A percentile compares a stretch with the other conserved stretches of the same genome.
These are phyloP conservation scores for Cladosporium cucumerinum DNA, from an alignment of 2,329 filamentous ascomycete genomes.

Conservation along the genomic window DNA sequence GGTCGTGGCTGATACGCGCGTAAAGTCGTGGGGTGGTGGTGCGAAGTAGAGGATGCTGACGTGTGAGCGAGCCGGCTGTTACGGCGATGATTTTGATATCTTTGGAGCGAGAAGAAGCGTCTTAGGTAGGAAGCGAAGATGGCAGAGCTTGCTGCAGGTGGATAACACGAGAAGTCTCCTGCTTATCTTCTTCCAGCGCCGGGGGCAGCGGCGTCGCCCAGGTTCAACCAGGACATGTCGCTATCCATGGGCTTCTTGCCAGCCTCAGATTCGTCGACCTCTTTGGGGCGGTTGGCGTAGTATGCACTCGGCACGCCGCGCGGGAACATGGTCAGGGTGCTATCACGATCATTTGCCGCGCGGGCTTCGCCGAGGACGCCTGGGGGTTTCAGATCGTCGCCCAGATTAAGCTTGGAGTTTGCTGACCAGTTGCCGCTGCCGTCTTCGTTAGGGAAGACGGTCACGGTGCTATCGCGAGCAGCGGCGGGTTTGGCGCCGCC, in stretches of 20 bases:
- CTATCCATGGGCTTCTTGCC: constrained; percentile 47
- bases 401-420: not conserved
- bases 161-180: not conserved
- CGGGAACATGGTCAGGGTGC: constrained; percentile 38
- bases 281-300: constrained; percentile 27
- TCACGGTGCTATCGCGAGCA: constrained; percentile 57
- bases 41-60: not conserved
- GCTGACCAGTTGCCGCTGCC: constrained; percentile 10
- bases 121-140: not conserved
- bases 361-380: constrained; percentile 4
- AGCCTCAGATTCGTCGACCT: constrained; percentile 40
- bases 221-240: constrained; percentile 80
- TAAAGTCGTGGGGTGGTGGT: not conserved
- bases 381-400: not conserved
- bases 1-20: not conserved
- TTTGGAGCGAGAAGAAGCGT: not conserved
- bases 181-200: not conserved
- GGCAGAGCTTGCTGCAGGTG: not conserved
- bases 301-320: constrained; percentile 33
- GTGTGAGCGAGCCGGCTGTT: not conserved
- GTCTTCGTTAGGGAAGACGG: constrained; percentile 23
- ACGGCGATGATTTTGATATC: not conserved
- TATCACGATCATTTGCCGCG: constrained; percentile 29
- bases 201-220: constrained; percentile 34
- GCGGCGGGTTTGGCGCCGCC: constrained; percentile 48